A percentile compares a stretch with the other conserved stretches of the same genome.
These are phyloP conservation scores for Penstemon newberryi DNA, from an alignment of 257 asterid species.

Conservation along the genomic window DNA sequence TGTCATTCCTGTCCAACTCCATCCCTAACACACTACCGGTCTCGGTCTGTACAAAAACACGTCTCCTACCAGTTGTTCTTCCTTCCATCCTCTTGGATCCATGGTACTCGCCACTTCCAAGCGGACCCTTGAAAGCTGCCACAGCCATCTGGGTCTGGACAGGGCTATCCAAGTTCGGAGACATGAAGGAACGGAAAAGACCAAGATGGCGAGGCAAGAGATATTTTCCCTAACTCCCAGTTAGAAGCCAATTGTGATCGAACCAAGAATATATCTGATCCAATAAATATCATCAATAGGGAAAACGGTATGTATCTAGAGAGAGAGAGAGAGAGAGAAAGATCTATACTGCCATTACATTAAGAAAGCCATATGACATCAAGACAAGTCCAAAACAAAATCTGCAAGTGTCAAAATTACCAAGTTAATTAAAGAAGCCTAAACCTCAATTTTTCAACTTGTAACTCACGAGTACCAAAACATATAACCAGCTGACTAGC, in stretches of 20 bases:
- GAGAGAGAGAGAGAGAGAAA: conserved; percentile 25
- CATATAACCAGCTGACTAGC: conserved; percentile 13
- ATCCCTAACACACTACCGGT: conserved; percentile 88
- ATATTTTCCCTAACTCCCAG: conserved; percentile 51
- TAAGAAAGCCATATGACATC: conserved; percentile 54
- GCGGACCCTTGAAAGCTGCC: conserved; percentile 72
- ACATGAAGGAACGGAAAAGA: conserved; percentile 54
- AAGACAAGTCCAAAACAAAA: conserved; percentile 29
- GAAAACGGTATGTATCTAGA: conserved; percentile 30
- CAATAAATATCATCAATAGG: conserved; percentile 50
- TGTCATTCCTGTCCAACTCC: conserved; percentile 89
- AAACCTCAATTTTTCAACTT: background rate
- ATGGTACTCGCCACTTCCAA: conserved; percentile 63
- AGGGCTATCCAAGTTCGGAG: conserved; percentile 82
- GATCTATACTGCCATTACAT: conserved; percentile 37
- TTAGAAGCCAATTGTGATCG: conserved; percentile 44
- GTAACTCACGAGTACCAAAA: background rate
- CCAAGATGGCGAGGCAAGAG: conserved; percentile 59
- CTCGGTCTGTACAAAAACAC: conserved; percentile 92
- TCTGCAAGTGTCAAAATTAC: conserved; percentile 32
- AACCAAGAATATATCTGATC: conserved; percentile 29
- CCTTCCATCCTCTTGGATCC: conserved; percentile 68
- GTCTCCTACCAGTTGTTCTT: conserved; percentile 59
- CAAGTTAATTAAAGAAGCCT: conserved; percentile 17
- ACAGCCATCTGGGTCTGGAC: conserved; percentile 98